Percentiles rank a stretch among this genome's conserved stretches.
These are phyloP conservation scores for Botrytis fragariae DNA, from an alignment of 2,329 filamentous ascomycete genomes.

Conservation along the genomic window DNA sequence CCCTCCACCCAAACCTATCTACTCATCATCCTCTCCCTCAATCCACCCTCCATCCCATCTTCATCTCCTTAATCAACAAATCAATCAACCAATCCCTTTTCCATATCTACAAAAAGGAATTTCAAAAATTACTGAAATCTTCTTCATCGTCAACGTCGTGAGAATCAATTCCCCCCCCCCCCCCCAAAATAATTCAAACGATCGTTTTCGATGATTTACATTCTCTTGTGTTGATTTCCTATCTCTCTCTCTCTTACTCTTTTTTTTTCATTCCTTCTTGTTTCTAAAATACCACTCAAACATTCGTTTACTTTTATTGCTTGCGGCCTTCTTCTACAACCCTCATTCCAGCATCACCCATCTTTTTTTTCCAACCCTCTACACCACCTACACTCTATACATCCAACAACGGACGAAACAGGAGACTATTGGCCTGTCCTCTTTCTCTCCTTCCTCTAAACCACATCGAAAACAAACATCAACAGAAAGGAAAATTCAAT, in stretches of 20 bases:
- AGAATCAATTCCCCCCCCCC: neutral
- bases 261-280: slow-evolving; percentile 12
- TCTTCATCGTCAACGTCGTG: slow-evolving; percentile 40
- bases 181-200: neutral
- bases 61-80: slow-evolving; percentile 40
- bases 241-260: slow-evolving; percentile 4
- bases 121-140: slow-evolving; percentile 46
- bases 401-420: slow-evolving; percentile 9
- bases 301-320: slow-evolving; percentile 10
- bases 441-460: neutral
- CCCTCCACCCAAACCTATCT: no score
- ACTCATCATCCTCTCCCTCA: neutral
- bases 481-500: neutral
- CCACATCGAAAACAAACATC: neutral
- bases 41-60: slow-evolving; percentile 40
- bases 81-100: slow-evolving; percentile 53
- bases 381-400: neutral
- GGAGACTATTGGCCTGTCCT: slow-evolving; percentile 6
- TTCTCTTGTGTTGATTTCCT: slow-evolving; percentile 23
- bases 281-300: neutral
- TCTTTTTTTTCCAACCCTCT: neutral
- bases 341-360: slow-evolving; percentile 18
- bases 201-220: slow-evolving; percentile 25
- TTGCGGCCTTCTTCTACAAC: slow-evolving; percentile 8
- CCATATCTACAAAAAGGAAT: slow-evolving; percentile 68